Evolutionary conservation across 2,329 filamentous ascomycete species (phyloP).

Genomic region (Cytospora piceae): DNA sequence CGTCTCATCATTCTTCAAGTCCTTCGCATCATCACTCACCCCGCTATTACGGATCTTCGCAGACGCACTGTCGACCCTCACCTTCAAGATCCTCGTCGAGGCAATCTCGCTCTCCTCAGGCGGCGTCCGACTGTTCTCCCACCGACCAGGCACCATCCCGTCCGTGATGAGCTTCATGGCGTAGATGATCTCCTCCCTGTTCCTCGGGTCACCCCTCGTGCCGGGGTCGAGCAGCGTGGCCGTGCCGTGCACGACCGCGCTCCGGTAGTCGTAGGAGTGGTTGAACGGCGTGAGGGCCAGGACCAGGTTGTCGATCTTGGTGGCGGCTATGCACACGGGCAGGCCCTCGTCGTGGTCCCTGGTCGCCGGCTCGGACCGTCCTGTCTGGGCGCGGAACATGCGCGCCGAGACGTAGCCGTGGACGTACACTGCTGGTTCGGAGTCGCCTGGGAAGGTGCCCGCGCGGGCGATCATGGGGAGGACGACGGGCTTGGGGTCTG

Average conservation of each 20-base stretch:
- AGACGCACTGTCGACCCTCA: slow-evolving; percentile 71
- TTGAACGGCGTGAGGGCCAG: slow-evolving; percentile 78
- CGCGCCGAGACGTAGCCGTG: slow-evolving; percentile 84
- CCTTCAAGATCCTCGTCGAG: slow-evolving; percentile 72
- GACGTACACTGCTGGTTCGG: slow-evolving; percentile 73
- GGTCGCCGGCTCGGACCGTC: slow-evolving; percentile 35
- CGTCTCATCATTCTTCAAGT: slow-evolving; percentile 41
- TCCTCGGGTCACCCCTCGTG: slow-evolving; percentile 34
- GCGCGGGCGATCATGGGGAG: slow-evolving; percentile 88
- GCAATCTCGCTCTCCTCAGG: slow-evolving; percentile 75
- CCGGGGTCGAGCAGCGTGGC: slow-evolving; percentile 63
- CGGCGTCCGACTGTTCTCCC: slow-evolving; percentile 69
- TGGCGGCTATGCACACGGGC: slow-evolving; percentile 73
- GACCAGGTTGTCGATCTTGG: slow-evolving; percentile 78
- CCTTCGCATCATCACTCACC: slow-evolving; percentile 58
- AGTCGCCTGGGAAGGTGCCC: slow-evolving; percentile 69
- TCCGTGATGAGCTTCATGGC: slow-evolving; percentile 82
- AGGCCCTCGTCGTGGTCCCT: slow-evolving; percentile 50
- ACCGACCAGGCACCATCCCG: slow-evolving; percentile 69
- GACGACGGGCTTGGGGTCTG: slow-evolving; percentile 73
- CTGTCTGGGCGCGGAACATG: slow-evolving; percentile 66
- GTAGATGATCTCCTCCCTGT: slow-evolving; percentile 71
- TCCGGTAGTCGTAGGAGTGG: slow-evolving; percentile 88
- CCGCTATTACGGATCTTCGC: slow-evolving; percentile 73
- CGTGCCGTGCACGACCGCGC: slow-evolving; percentile 76